Evolutionary conservation across 2,329 filamentous ascomycete species (phyloP).

Genomic region (Trichoderma sp.): DNA sequence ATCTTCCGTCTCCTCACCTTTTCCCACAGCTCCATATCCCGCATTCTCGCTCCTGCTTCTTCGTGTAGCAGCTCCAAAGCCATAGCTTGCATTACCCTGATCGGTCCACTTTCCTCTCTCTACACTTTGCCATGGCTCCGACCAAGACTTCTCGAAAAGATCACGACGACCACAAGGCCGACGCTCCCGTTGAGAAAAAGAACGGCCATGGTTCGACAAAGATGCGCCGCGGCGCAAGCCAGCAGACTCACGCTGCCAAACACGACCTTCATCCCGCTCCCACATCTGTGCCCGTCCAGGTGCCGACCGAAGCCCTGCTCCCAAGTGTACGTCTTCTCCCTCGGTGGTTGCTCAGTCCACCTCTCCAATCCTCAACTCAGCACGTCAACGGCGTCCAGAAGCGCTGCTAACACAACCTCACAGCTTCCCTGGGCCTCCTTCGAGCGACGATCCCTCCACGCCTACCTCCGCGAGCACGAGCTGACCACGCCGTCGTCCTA

Average conservation of each 20-base stretch:
- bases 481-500: slow-evolving; percentile 71
- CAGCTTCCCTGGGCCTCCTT: slow-evolving; percentile 67
- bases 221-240: slow-evolving; percentile 54
- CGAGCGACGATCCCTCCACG: slow-evolving; percentile 65
- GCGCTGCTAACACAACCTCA: slow-evolving; percentile 20
- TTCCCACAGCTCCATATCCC: background rate
- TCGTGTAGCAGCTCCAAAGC: background rate
- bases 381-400: background rate
- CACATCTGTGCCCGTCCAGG: slow-evolving; percentile 33
- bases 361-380: background rate
- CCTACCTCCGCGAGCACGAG: slow-evolving; percentile 71
- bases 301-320: slow-evolving; percentile 30
- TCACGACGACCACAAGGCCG: slow-evolving; percentile 48
- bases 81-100: background rate
- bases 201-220: slow-evolving; percentile 48
- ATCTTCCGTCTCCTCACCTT: background rate
- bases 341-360: background rate
- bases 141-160: slow-evolving; percentile 46
- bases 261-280: slow-evolving; percentile 44
- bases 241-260: slow-evolving; percentile 45
- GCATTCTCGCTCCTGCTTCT: background rate
- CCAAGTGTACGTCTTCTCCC: slow-evolving; percentile 33
- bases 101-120: background rate
- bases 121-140: slow-evolving; percentile 40
- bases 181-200: slow-evolving; percentile 45